These are phyloP conservation scores for Hyphopichia pseudoburtonii DNA, from an alignment of 1,139 yeast genomes.

Conservation along the genomic window DNA sequence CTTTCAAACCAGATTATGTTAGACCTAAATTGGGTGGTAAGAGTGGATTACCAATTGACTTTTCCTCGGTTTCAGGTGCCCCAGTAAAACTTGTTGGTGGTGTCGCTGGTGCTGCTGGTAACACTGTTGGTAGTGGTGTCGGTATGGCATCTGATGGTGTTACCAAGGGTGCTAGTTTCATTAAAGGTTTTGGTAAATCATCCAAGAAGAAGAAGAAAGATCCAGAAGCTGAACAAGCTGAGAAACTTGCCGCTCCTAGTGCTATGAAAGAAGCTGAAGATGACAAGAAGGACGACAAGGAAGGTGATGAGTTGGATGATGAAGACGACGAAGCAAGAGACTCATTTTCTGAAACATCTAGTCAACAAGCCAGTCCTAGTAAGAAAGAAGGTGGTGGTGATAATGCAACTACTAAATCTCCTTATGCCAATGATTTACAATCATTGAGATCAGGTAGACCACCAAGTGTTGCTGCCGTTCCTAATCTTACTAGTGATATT, in stretches of 20 bases:
- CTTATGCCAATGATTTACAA: conserved; percentile 22
- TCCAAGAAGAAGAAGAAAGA: conserved; percentile 11
- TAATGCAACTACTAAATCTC: conserved; percentile 10
- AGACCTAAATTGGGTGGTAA: conserved; percentile 53
- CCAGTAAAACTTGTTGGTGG: conserved; percentile 50
- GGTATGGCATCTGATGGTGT: conserved; percentile 42
- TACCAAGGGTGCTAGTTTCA: conserved; percentile 44
- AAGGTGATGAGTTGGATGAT: conserved; percentile 5
- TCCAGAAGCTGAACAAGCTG: too few relatives aligned
- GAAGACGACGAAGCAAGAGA: conserved; percentile 5
- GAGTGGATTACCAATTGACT: conserved; percentile 40
- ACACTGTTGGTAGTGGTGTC: conserved; percentile 32
- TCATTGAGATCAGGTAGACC: conserved; percentile 22
- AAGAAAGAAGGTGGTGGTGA: conserved; percentile 2
- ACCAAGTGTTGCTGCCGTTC: conserved; percentile 22
- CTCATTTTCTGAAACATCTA: conserved; percentile 2
- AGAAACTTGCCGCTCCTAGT: too few relatives aligned
- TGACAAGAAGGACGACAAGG: conserved; percentile 1
- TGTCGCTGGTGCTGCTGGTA: conserved; percentile 36
- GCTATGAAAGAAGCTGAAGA: too few relatives aligned
- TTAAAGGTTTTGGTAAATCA: conserved; percentile 33
- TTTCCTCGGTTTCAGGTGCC: conserved; percentile 42
- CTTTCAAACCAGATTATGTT: conserved; percentile 64
- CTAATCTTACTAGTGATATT: conserved; percentile 34
- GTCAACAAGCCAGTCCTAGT: conserved; percentile 4